phyloP scores from a whole-genome alignment of 345 rosid genomes.

The Salix viminalis region DNA sequence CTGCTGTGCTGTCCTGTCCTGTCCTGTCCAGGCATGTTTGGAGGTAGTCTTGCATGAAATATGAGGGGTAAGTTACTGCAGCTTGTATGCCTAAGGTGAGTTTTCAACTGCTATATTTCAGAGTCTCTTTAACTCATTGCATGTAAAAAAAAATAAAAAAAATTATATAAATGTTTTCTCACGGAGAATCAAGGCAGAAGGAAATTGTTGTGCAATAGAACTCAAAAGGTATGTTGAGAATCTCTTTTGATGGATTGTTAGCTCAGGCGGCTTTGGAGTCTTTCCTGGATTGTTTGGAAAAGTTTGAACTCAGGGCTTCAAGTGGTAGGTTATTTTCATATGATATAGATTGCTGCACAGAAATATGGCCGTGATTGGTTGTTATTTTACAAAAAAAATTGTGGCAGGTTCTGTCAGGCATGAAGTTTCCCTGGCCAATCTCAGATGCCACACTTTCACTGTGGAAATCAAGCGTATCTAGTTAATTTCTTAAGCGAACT shows the following conservation, averaged over 20 bases:
- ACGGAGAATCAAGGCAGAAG: not conserved
- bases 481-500: not conserved
- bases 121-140: not conserved
- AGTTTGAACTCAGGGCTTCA: not conserved
- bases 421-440: not conserved
- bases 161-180: not conserved
- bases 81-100: not conserved
- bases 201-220: not conserved
- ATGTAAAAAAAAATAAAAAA: not conserved
- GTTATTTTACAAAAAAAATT: not conserved
- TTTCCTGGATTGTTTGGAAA: not conserved
- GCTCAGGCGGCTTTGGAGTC: not conserved
- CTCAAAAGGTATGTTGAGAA: constrained; percentile 2
- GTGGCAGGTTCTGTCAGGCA: constrained; percentile 11
- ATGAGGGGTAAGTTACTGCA: not conserved
- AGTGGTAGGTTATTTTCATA: constrained; percentile 15
- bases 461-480: not conserved
- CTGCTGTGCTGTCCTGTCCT: not conserved
- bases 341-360: not conserved
- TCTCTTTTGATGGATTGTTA: not conserved
- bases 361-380: constrained; percentile 1
- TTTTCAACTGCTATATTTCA: not conserved
- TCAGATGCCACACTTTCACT: not conserved
- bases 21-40: not conserved
- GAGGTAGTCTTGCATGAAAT: constrained; percentile 4